Percentiles rank a stretch among this genome's conserved stretches.
phyloP scores from a whole-genome alignment of 306 rosid species.

The Carpinus viminea region DNA sequence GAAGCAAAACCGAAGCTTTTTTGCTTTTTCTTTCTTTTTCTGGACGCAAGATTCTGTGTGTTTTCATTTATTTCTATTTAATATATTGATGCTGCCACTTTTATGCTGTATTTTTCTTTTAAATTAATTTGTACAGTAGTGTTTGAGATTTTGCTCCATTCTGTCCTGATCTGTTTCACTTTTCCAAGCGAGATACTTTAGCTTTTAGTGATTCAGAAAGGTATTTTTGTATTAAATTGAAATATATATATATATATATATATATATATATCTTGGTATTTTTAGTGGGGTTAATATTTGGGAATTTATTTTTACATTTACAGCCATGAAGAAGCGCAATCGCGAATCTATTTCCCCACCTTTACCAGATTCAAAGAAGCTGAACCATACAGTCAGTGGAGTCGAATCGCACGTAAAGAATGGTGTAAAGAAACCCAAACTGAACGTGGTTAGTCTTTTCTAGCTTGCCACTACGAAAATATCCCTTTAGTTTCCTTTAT shows the following conservation, averaged over 20 bases:
- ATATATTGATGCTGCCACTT: constrained; percentile 21
- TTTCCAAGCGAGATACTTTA: constrained; percentile 28
- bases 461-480: constrained; percentile 17
- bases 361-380: constrained; percentile 54
- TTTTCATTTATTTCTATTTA: constrained; percentile 22
- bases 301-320: constrained; percentile 4
- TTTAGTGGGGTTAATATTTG: background rate
- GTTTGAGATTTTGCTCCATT: constrained; percentile 27
- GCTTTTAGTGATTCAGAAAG: constrained; percentile 34
- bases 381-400: constrained; percentile 39
- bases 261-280: no score
- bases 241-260: no score
- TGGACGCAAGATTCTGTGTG: constrained; percentile 32
- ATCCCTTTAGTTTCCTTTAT: constrained; percentile 18
- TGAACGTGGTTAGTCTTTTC: constrained; percentile 36
- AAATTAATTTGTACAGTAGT: constrained; percentile 9
- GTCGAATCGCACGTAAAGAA: constrained; percentile 40
- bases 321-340: constrained; percentile 78
- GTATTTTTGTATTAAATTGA: constrained; percentile 20
- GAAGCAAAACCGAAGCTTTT: constrained; percentile 44
- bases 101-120: constrained; percentile 21
- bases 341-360: constrained; percentile 48
- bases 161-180: constrained; percentile 8
- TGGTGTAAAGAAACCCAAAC: constrained; percentile 48
- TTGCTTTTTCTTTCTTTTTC: constrained; percentile 37